These are phyloP conservation scores for Neofusicoccum sp. DNA, from an alignment of 2,329 filamentous ascomycete genomes.

Conservation along the genomic window DNA sequence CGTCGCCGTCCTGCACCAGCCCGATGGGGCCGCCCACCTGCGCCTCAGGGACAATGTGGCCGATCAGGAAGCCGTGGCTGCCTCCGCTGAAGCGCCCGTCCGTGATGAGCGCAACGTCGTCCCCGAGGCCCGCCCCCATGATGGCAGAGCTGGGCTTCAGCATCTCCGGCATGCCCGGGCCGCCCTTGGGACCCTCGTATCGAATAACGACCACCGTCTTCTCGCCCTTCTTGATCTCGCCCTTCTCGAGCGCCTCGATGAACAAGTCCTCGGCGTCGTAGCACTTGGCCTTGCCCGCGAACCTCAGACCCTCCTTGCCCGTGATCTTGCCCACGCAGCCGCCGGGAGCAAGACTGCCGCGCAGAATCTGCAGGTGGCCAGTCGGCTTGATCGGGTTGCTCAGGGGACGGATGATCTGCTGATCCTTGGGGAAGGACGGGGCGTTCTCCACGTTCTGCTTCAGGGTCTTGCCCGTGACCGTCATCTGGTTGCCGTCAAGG, in stretches of 20 bases:
- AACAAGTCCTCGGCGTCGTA: slow-evolving; percentile 73
- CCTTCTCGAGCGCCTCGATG: slow-evolving; percentile 66
- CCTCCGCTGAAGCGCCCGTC: slow-evolving; percentile 80
- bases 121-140: slow-evolving; percentile 72
- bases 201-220: slow-evolving; percentile 77
- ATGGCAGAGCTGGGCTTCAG: slow-evolving; percentile 71
- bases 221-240: slow-evolving; percentile 73
- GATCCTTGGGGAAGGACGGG: slow-evolving; percentile 67
- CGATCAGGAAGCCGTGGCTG: slow-evolving; percentile 84
- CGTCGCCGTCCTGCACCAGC: slow-evolving; percentile 78
- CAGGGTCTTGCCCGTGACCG: slow-evolving; percentile 54
- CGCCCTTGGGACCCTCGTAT: slow-evolving; percentile 73
- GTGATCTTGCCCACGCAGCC: slow-evolving; percentile 77
- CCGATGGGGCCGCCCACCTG: slow-evolving; percentile 84
- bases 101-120: slow-evolving; percentile 74
- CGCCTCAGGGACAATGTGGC: slow-evolving; percentile 85
- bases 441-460: slow-evolving; percentile 56
- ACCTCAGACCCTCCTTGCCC: slow-evolving; percentile 70
- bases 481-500: slow-evolving; percentile 52
- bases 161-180: slow-evolving; percentile 77
- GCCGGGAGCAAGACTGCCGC: slow-evolving; percentile 69
- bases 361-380: slow-evolving; percentile 73
- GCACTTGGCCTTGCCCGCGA: slow-evolving; percentile 70
- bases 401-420: slow-evolving; percentile 70
- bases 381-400: slow-evolving; percentile 71